phyloP scores from a whole-genome alignment of 148 eudicot genomes.

The Camellia japonica region DNA sequence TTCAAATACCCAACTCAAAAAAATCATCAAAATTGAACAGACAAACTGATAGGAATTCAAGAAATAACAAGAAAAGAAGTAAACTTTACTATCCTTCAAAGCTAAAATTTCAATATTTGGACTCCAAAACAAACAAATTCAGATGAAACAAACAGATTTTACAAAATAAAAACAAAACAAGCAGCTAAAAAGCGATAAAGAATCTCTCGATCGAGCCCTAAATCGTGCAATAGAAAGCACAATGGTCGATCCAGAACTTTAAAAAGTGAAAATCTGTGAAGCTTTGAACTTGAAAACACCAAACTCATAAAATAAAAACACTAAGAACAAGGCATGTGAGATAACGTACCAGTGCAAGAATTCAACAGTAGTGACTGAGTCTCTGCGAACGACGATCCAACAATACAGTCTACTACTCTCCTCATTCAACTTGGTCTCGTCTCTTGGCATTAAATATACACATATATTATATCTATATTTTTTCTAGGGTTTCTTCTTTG shows the following conservation, averaged over 20 bases:
- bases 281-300: background rate
- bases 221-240: background rate
- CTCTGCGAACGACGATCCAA: conserved; percentile 22
- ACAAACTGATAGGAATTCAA: conserved; percentile 10
- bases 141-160: background rate
- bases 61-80: background rate
- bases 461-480: background rate
- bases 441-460: conserved; percentile 5
- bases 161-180: background rate
- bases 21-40: conserved; percentile 13
- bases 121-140: conserved; percentile 7
- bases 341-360: conserved; percentile 26
- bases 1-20: conserved; percentile 6
- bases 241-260: conserved; percentile 10
- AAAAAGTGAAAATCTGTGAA: background rate
- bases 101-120: conserved; percentile 20
- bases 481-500: background rate
- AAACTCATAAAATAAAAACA: background rate
- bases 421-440: conserved; percentile 7
- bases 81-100: conserved; percentile 5
- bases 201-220: conserved; percentile 15
- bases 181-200: background rate
- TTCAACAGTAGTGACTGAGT: conserved; percentile 1
- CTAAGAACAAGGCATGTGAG: background rate
- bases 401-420: background rate